phyloP scores from a whole-genome alignment of 306 rosid genomes.

The Casuarina equisetifolia region DNA sequence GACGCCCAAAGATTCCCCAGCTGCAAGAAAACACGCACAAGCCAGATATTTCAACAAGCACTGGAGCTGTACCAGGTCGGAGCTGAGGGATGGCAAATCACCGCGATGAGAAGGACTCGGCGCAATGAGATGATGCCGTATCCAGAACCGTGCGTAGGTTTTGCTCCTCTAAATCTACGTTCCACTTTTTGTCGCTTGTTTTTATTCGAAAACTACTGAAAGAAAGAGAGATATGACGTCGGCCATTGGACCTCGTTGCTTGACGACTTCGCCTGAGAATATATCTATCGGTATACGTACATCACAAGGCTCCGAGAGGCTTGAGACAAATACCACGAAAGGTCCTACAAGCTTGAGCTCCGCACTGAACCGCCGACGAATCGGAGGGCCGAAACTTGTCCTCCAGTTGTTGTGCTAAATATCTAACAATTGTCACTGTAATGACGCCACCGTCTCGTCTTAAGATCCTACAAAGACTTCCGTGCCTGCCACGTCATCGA shows the following conservation, averaged over 20 bases:
- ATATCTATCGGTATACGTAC: not conserved
- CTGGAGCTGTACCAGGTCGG: slow-evolving; percentile 4
- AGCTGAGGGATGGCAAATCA: not conserved
- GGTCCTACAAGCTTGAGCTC: no score
- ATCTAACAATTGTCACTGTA: no score
- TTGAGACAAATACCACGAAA: no score
- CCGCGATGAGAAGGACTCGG: not conserved
- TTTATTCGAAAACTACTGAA: slow-evolving; percentile 17
- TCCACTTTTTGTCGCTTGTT: not conserved
- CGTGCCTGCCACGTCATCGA: no score
- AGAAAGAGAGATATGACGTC: slow-evolving; percentile 7
- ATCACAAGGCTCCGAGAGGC: not conserved
- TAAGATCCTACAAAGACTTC: no score
- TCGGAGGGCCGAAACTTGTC: no score
- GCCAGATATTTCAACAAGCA: not conserved
- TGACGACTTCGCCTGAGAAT: slow-evolving; percentile 30
- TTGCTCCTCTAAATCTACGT: not conserved
- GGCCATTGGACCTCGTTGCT: slow-evolving; percentile 33
- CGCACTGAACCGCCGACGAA: no score
- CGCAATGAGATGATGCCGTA: slow-evolving; percentile 31
- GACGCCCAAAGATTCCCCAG: slow-evolving; percentile 17
- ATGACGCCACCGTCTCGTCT: no score
- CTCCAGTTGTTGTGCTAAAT: no score
- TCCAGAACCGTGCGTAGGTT: not conserved
- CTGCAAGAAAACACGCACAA: slow-evolving; percentile 25